These are phyloP conservation scores for Grammothele lineata DNA, from an alignment of 768 basidiomycete genomes.

Conservation along the genomic window DNA sequence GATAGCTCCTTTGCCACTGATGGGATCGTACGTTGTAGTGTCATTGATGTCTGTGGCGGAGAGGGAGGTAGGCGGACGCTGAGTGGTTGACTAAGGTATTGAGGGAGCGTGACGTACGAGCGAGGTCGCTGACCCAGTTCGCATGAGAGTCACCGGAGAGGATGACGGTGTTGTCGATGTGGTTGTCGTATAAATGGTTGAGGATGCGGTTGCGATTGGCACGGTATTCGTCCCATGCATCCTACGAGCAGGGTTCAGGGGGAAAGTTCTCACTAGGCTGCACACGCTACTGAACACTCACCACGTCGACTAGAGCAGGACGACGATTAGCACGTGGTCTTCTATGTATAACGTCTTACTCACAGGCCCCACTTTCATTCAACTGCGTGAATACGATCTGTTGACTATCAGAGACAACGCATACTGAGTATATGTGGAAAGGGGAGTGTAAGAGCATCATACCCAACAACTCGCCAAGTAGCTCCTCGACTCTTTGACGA, in stretches of 20 bases:
- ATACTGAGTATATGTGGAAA: not conserved
- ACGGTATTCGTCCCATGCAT: slow-evolving; percentile 60
- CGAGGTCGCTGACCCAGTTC: slow-evolving; percentile 57
- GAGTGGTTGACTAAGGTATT: slow-evolving; percentile 36
- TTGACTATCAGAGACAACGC: slow-evolving; percentile 31
- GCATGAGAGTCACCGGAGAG: slow-evolving; percentile 63
- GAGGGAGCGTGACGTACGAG: slow-evolving; percentile 32
- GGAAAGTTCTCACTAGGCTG: no score
- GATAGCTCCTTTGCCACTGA: slow-evolving; percentile 44
- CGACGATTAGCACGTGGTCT: no score
- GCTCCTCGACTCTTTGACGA: slow-evolving; percentile 44
- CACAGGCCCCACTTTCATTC: slow-evolving; percentile 34
- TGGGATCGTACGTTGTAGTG: slow-evolving; percentile 44
- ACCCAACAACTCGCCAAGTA: slow-evolving; percentile 53
- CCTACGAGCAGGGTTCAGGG: slow-evolving; percentile 31
- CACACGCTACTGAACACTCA: slow-evolving; percentile 14
- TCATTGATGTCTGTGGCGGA: slow-evolving; percentile 41
- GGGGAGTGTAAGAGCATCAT: slow-evolving; percentile 7
- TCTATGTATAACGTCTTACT: no score
- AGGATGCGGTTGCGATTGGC: slow-evolving; percentile 50
- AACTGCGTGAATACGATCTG: slow-evolving; percentile 55
- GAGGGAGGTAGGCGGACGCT: not conserved
- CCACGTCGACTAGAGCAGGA: slow-evolving; percentile 20
- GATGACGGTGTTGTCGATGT: slow-evolving; percentile 51
- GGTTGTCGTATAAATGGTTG: slow-evolving; percentile 44